These are phyloP conservation scores for Ogataea ramenticola DNA, from an alignment of 805 yeast genomes.

Conservation along the genomic window DNA sequence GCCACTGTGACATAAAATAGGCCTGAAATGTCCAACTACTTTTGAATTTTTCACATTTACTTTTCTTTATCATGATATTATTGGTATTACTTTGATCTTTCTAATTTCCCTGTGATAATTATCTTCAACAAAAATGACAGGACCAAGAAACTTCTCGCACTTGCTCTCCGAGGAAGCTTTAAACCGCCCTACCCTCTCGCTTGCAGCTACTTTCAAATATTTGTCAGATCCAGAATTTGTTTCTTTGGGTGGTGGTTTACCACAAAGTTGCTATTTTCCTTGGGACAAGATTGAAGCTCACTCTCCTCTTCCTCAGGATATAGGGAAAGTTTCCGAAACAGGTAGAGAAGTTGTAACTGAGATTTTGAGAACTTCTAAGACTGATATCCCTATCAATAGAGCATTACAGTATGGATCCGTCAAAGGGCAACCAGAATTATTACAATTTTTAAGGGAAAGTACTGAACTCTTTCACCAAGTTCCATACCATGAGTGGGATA, in stretches of 20 bases:
- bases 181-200: slow-evolving; percentile 63
- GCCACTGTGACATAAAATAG: no score
- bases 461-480: slow-evolving; percentile 37
- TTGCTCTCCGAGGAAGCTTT: slow-evolving; percentile 65
- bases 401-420: slow-evolving; percentile 80
- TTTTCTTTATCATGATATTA: no score
- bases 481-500: slow-evolving; percentile 59
- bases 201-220: slow-evolving; percentile 72
- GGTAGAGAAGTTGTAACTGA: slow-evolving; percentile 19
- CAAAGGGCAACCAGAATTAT: slow-evolving; percentile 61
- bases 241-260: slow-evolving; percentile 87
- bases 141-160: slow-evolving; percentile 52
- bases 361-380: slow-evolving; percentile 25
- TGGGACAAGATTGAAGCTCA: slow-evolving; percentile 60
- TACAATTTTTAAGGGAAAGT: slow-evolving; percentile 61
- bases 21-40: no score
- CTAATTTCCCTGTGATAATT: no score
- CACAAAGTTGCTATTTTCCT: slow-evolving; percentile 78
- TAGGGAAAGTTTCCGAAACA: slow-evolving; percentile 40
- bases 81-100: no score
- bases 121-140: not conserved
- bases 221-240: slow-evolving; percentile 61
- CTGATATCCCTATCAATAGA: slow-evolving; percentile 58
- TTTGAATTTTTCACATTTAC: no score
- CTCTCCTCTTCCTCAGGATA: slow-evolving; percentile 69